Evolutionary conservation across 495 filamentous ascomycete species (phyloP).

Genomic region (Aspergillus bertholletiae): DNA sequence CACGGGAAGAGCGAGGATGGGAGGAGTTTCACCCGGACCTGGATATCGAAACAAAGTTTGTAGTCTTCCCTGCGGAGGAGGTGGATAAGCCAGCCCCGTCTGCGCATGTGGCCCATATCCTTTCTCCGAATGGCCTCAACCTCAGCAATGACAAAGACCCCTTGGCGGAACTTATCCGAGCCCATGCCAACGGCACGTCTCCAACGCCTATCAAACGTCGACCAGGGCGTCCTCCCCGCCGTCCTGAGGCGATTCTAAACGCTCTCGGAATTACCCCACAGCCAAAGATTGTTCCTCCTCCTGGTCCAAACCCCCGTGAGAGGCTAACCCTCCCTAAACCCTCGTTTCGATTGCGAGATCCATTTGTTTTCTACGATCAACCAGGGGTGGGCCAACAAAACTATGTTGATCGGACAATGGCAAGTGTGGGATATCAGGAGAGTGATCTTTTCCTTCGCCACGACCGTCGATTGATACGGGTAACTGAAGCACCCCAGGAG

Average conservation of each 20-base stretch:
- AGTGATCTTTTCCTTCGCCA: conserved; percentile 82
- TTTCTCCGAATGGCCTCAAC: conserved; percentile 27
- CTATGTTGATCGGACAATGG: conserved; percentile 88
- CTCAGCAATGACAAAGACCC: conserved; percentile 20
- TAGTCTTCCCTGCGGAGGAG: conserved; percentile 75
- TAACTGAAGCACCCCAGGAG: conserved; percentile 71
- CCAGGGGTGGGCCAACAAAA: conserved; percentile 58
- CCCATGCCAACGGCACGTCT: conserved; percentile 23
- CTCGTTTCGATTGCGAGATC: conserved; percentile 52
- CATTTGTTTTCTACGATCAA: conserved; percentile 60
- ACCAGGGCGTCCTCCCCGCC: conserved; percentile 60
- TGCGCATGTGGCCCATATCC: conserved; percentile 25
- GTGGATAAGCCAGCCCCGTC: conserved; percentile 64
- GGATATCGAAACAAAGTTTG: conserved; percentile 76
- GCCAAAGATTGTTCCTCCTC: conserved; percentile 57
- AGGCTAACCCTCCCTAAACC: conserved; percentile 63
- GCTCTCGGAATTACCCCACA: conserved; percentile 55
- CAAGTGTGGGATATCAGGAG: conserved; percentile 91
- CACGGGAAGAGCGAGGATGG: conserved; percentile 92
- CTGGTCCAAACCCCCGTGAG: conserved; percentile 64
- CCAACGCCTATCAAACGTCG: conserved; percentile 51
- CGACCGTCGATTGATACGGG: conserved; percentile 72
- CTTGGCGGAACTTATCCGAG: conserved; percentile 20
- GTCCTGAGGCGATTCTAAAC: conserved; percentile 57
- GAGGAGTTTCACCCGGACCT: conserved; percentile 95